Evolutionary conservation across 108 stramenopile genomes (phyloP).

Genomic region (Skeletonema grethae): DNA sequence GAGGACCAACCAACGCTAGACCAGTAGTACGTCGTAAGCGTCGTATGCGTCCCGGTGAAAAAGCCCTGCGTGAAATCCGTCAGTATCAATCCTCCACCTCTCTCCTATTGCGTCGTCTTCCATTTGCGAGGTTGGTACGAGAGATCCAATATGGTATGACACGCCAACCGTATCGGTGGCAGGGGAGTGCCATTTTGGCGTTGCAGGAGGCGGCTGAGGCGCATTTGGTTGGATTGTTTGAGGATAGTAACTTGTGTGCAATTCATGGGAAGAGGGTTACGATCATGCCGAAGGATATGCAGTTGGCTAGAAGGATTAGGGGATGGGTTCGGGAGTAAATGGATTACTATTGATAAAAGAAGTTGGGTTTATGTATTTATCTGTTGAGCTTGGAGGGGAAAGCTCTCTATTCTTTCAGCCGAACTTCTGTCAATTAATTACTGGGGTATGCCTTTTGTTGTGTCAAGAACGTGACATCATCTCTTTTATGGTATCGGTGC

Average conservation of each 20-base stretch:
- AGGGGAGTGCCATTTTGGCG: constrained; percentile 94
- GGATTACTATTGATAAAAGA: neutral
- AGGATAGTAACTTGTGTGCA: constrained; percentile 95
- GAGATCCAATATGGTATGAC: constrained; percentile 79
- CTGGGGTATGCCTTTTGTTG: too few species aligned
- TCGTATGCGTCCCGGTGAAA: constrained; percentile 80
- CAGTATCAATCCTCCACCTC: constrained; percentile 91
- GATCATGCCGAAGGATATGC: constrained; percentile 98
- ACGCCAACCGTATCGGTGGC: constrained; percentile 80
- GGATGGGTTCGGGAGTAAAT: constrained; percentile 71
- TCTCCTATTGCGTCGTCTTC: constrained; percentile 92
- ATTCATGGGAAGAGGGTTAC: constrained; percentile 97
- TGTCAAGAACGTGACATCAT: neutral
- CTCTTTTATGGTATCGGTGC: neutral
- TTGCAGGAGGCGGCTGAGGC: constrained; percentile 97
- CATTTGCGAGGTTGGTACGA: constrained; percentile 93
- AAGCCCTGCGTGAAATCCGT: constrained; percentile 93
- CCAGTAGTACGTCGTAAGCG: constrained; percentile 50
- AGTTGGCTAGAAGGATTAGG: constrained; percentile 90
- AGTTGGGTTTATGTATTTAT: too few species aligned
- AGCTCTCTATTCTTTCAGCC: too few species aligned
- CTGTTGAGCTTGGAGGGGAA: too few species aligned
- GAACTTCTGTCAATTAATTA: too few species aligned
- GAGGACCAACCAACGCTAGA: constrained; percentile 16
- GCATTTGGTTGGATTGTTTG: constrained; percentile 91